Evolutionary conservation across 2,329 filamentous ascomycete species (phyloP), one percentile per base, ranked within the genome.

Genomic region (Neonectria faginata): DNA sequence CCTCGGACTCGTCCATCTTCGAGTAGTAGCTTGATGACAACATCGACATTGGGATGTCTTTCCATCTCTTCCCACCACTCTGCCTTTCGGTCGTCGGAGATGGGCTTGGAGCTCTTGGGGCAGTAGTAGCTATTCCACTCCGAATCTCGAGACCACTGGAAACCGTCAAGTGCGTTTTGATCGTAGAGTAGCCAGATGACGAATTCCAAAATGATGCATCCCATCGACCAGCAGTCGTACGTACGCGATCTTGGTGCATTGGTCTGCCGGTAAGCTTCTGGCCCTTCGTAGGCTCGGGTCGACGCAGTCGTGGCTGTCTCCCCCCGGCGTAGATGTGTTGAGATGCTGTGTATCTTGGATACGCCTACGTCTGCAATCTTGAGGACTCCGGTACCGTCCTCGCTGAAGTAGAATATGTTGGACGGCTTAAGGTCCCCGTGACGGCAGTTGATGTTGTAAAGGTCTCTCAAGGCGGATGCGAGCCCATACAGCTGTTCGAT

Each of bases 171-270:
- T 8, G 58, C 62, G 12, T 62, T 3, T 4, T 47, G 47, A 5
- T 73, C 75, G 5, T 70, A 71, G 0, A 76, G 56, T 0, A 77
- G 29, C 75, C 76, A 78, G 8, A 76, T 67, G 3, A 73, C 33
- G 2, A 72, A 72, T 57, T 78, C 75, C 2, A 78, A 48, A 0
- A 68, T 66, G 12, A 78, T 70, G 31, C 74, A 76, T 0, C 76
- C 76, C 57, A 78, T 67, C 0, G 74, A 75, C 76, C 75, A 78
- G 9, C 72, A 66, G n/a, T 78, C 76, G 12, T 74, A 77, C 0
- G 51, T 60, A 0, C 74, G 67, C 0, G 75, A 74, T 2, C 66
- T 51, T 27, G 59, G 52, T 12, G 53, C 25, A 7, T 33, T 33
- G 12, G 53, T 44, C 10, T 51, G 45, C 1, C 27, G 31, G 33